Base-by-base conservation (phyloP, 2,329 filamentous ascomycete species). In the Furcasterigmium furcatum region DNA sequence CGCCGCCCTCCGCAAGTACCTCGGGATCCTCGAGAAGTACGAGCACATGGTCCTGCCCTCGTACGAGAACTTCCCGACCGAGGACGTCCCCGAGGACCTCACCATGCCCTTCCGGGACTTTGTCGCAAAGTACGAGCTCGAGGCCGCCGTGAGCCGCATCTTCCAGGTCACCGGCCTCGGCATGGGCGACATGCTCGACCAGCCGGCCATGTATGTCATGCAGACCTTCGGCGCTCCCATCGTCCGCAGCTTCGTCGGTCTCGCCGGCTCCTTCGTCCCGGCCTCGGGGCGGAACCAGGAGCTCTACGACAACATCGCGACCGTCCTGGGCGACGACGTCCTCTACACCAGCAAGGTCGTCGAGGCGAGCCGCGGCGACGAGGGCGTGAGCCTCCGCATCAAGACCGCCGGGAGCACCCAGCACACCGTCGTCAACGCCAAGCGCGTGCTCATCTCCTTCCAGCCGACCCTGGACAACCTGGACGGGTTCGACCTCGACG, bases 51-150 rank as follows among this genome's bases (percentile, higher is more conserved):
- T 64, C 25, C 46, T 63, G 6, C 65, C 65, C 1, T 62, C 60
- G 4, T 66, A 64, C 49, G 61, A 51, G 54, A 53, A 67, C 49
- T 74, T 72, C 46, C 67, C 72, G n/a, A 58, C 74, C 0, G 45
- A 47, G 2, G 46, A 55, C 20, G 53, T 58, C 29, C 55, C 56
- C n/a, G 46, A 52, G 19, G 56, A 58, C n/a, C 58, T 80, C 2
- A 53, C 71, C n/a, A 53, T 75, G 2, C 64, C 72, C 4, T 77
- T 72, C 46, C 65, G 69, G 18, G 62, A 74, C 3, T 77, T 77
- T 44, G 60, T 72, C 9, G 53, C 59, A 29, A 77, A 78, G 54
- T 68, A 77, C 56, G 54, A 60, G 12, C 55, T 80, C 4, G 55
- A 65, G 20, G 68, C 63, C 16, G 59, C 69, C 3, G 61, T 74